Evolutionary conservation across 2,329 filamentous ascomycete species (phyloP).

Genomic region (Macrophomina tecta): DNA sequence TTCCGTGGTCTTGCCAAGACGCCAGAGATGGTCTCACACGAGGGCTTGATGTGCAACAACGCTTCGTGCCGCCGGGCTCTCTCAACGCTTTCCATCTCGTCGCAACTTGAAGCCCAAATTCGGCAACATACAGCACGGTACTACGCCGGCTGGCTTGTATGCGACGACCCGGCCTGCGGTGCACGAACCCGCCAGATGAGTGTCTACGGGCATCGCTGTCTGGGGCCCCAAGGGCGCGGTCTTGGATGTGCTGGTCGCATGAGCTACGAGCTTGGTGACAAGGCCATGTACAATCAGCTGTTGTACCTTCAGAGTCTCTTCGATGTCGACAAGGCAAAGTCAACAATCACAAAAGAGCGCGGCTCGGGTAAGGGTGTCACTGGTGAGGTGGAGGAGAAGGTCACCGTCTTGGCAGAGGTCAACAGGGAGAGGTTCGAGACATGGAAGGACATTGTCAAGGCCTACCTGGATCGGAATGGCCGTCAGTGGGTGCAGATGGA

Average conservation of each 20-base stretch:
- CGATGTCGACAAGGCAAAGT: slow-evolving; percentile 76
- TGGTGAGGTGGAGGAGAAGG: slow-evolving; percentile 66
- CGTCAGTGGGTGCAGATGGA: slow-evolving; percentile 95
- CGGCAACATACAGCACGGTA: slow-evolving; percentile 79
- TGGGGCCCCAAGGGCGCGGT: slow-evolving; percentile 84
- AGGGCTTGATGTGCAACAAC: slow-evolving; percentile 75
- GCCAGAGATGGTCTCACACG: slow-evolving; percentile 67
- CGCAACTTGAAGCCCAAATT: slow-evolving; percentile 86
- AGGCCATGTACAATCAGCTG: slow-evolving; percentile 92
- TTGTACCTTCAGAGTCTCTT: slow-evolving; percentile 85
- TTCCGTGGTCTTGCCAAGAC: slow-evolving; percentile 75
- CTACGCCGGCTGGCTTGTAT: slow-evolving; percentile 91
- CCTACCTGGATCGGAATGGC: slow-evolving; percentile 87
- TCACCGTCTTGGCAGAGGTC: slow-evolving; percentile 73
- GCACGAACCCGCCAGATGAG: slow-evolving; percentile 89
- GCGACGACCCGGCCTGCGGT: slow-evolving; percentile 86
- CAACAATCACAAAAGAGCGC: slow-evolving; percentile 44
- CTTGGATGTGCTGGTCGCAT: slow-evolving; percentile 86
- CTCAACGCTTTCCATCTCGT: slow-evolving; percentile 74
- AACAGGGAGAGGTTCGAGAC: slow-evolving; percentile 82
- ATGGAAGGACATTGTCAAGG: slow-evolving; percentile 77
- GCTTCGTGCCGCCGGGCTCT: slow-evolving; percentile 68
- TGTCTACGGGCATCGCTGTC: slow-evolving; percentile 88
- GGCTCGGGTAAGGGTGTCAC: slow-evolving; percentile 38
- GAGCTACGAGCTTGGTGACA: slow-evolving; percentile 86